Evolutionary conservation across 75 land plant species (phyloP), one percentile per base, ranked within the genome.

Genomic region (Adiantum capillusveneris): DNA sequence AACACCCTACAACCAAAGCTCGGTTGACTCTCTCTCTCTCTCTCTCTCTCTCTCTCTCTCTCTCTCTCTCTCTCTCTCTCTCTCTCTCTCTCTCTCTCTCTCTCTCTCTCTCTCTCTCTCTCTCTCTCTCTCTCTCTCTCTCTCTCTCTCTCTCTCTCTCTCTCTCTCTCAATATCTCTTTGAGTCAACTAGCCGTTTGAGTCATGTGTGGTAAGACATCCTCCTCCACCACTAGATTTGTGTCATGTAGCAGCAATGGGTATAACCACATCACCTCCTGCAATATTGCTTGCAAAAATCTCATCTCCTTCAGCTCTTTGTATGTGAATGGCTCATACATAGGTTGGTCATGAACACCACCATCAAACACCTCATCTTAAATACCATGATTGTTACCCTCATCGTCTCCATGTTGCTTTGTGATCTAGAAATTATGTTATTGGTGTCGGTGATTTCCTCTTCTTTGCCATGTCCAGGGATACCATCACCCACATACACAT

Each of bases 121-220:
- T n/a, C n/a, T n/a, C n/a, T n/a, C n/a, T n/a, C n/a, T n/a, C n/a
- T n/a, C n/a, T n/a, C n/a, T n/a, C n/a, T n/a, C n/a, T n/a, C n/a
- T n/a, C n/a, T n/a, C n/a, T n/a, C n/a, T n/a, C n/a, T n/a, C n/a
- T n/a, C n/a, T n/a, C n/a, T n/a, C n/a, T n/a, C n/a, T n/a, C n/a
- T n/a, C n/a, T n/a, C n/a, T n/a, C n/a, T n/a, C n/a, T n/a, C n/a
- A n/a, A n/a, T n/a, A n/a, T n/a, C n/a, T n/a, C n/a, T n/a, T n/a
- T n/a, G n/a, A n/a, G n/a, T n/a, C n/a, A n/a, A n/a, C n/a, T n/a
- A n/a, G n/a, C n/a, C n/a, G n/a, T n/a, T n/a, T n/a, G n/a, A 19
- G 66, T 64, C 21, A 79, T 77, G 51, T 71, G 72, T 0, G 80
- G 77, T 24, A 72, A 57, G 17, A 64, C 58, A 29, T 76, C 84